These are phyloP conservation scores for Didymella lethalis DNA, from an alignment of 2,329 filamentous ascomycete genomes.

Conservation along the genomic window DNA sequence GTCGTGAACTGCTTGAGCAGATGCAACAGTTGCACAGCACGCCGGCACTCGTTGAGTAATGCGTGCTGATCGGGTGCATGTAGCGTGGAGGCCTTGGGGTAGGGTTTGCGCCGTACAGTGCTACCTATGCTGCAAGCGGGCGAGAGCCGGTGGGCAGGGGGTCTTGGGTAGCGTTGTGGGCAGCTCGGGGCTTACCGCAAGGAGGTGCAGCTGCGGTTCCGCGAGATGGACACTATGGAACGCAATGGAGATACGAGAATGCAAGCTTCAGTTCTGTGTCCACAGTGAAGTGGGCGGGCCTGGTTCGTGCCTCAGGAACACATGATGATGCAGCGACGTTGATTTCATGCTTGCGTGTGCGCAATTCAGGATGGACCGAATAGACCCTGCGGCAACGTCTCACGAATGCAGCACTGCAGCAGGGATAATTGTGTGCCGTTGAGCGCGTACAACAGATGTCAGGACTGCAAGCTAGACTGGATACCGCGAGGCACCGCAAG, in stretches of 20 bases:
- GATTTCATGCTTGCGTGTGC: constrained; percentile 5
- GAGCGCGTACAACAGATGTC: neutral
- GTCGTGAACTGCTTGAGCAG: neutral
- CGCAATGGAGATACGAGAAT: neutral
- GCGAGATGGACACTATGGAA: neutral
- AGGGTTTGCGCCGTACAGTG: constrained; percentile 19
- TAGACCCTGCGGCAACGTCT: constrained; percentile 8
- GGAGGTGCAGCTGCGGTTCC: constrained; percentile 12
- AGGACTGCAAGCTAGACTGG: constrained; percentile 1
- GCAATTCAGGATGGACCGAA: constrained; percentile 2
- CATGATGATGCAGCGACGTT: neutral
- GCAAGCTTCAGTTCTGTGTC: neutral
- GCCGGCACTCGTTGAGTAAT: constrained; percentile 6
- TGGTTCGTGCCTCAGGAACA: neutral
- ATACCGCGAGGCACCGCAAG: neutral
- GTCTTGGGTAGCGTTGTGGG: constrained; percentile 6
- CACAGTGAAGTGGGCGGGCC: neutral
- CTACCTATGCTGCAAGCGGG: constrained; percentile 20
- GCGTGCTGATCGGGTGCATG: constrained; percentile 1
- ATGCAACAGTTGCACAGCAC: constrained; percentile 10
- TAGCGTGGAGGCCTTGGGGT: constrained; percentile 15
- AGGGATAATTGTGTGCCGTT: constrained; percentile 16
- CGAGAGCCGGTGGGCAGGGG: constrained; percentile 9
- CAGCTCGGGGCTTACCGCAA: constrained; percentile 19
- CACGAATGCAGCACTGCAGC: constrained; percentile 6